Conservation (phyloP, 148 eudicot species). For the Heliosperma pusillum region DNA sequence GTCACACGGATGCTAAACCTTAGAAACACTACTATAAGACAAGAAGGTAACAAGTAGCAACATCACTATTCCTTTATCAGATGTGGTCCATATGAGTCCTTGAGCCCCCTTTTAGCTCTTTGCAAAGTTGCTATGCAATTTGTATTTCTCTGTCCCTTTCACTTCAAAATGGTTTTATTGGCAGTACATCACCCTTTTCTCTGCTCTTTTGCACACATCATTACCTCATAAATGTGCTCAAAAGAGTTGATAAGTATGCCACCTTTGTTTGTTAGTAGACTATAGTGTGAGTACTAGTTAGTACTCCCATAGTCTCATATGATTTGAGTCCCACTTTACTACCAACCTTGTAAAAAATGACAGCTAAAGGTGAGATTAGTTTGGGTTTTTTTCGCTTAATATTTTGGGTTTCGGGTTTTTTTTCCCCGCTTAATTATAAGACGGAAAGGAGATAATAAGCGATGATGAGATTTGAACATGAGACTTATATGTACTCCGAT, state of each 20-base stretch:
- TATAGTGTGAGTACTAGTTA: too few species aligned
- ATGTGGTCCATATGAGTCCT: slow-evolving; percentile 22
- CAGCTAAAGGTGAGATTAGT: not conserved
- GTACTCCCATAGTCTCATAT: too few species aligned
- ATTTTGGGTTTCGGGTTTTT: too few species aligned
- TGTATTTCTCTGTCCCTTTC: slow-evolving; percentile 26
- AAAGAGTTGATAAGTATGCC: slow-evolving; percentile 13
- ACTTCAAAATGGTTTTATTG: slow-evolving; percentile 4
- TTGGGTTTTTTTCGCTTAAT: too few species aligned
- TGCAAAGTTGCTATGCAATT: slow-evolving; percentile 8
- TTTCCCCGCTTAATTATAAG: too few species aligned
- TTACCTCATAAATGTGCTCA: slow-evolving; percentile 24
- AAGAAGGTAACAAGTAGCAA: not conserved
- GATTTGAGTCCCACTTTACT: not conserved
- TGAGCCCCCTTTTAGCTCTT: not conserved
- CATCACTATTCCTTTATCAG: not conserved
- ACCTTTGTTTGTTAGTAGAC: not conserved
- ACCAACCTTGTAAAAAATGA: not conserved
- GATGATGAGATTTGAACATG: not conserved
- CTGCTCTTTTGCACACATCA: slow-evolving; percentile 26
- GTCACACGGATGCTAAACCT: not conserved
- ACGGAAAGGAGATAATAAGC: too few species aligned
- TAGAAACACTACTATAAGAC: not conserved
- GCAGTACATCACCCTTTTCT: slow-evolving; percentile 21
- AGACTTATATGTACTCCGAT: not conserved